These are phyloP conservation scores for Globisporangium solare DNA, from an alignment of 352 stramenopile species.

Conservation along the genomic window DNA sequence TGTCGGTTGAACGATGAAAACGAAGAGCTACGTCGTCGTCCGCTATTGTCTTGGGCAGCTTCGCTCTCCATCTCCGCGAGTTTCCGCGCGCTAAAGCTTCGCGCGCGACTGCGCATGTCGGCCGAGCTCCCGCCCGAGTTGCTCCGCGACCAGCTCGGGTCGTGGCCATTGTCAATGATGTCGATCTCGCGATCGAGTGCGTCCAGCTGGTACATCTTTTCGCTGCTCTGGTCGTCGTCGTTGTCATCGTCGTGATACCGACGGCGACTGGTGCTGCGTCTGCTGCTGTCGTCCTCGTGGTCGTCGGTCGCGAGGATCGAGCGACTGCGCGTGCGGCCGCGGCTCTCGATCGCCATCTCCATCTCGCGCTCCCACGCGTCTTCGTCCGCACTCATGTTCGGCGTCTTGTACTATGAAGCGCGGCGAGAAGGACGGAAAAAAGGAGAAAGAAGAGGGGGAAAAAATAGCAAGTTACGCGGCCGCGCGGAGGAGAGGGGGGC, in stretches of 20 bases:
- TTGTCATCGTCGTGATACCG: conserved; percentile 12
- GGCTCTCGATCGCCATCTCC: conserved; percentile 67
- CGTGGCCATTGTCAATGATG: conserved; percentile 29
- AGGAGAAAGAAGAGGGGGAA: neutral
- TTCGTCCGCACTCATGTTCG: neutral
- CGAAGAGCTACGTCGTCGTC: conserved; percentile 58
- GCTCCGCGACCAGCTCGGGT: conserved; percentile 25
- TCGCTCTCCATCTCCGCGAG: conserved; percentile 27
- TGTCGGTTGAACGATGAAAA: conserved; percentile 44
- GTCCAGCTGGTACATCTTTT: conserved; percentile 9
- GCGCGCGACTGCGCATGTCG: conserved; percentile 25
- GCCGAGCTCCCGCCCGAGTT: conserved; percentile 14
- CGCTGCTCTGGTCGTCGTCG: conserved; percentile 5
- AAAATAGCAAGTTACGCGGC: no score
- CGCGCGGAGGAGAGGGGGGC: no score
- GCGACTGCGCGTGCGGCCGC: conserved; percentile 69
- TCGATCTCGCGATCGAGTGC: conserved; percentile 22
- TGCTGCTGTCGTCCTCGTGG: conserved; percentile 5
- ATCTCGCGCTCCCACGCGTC: conserved; percentile 75
- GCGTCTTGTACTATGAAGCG: neutral
- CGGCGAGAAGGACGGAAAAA: neutral
- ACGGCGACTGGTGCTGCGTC: conserved; percentile 6
- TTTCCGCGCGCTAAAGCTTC: conserved; percentile 47
- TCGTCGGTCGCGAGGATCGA: conserved; percentile 69
- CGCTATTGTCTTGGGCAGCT: conserved; percentile 8